Evolutionary conservation across 768 basidiomycete species (phyloP).

Genomic region (Nidularia sp.): DNA sequence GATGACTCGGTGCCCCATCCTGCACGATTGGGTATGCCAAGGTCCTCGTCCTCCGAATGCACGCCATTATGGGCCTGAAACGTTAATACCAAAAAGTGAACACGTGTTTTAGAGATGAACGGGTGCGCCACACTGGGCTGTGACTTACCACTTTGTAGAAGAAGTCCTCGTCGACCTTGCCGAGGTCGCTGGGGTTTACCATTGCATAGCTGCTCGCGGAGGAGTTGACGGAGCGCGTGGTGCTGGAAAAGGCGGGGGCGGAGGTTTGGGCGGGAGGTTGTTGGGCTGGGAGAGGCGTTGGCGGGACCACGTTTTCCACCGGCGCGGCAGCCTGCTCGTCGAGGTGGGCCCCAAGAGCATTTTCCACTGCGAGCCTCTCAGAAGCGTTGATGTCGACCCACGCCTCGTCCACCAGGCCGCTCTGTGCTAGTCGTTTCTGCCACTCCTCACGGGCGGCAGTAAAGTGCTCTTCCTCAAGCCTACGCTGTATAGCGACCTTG

Average conservation of each 20-base stretch:
- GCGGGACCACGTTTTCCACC: background rate
- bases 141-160: conserved; percentile 21
- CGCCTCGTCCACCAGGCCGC: conserved; percentile 32
- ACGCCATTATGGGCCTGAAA: background rate
- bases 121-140: conserved; percentile 6
- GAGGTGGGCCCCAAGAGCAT: conserved; percentile 30
- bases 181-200: conserved; percentile 38
- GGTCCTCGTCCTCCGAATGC: conserved; percentile 6
- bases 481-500: conserved; percentile 17
- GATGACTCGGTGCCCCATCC: conserved; percentile 11
- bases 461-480: conserved; percentile 27
- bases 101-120: too few relatives aligned
- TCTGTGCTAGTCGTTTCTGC: conserved; percentile 27
- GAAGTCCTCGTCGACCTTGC: conserved; percentile 29
- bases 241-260: conserved; percentile 13
- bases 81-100: too few relatives aligned
- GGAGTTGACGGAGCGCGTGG: conserved; percentile 27
- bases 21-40: conserved; percentile 7
- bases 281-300: conserved; percentile 9
- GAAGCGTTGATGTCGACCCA: conserved; percentile 38
- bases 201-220: conserved; percentile 38
- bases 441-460: conserved; percentile 33
- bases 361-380: conserved; percentile 29
- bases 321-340: conserved; percentile 11
- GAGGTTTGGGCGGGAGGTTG: conserved; percentile 4